phyloP scores from a whole-genome alignment of 257 asterid genomes.

The Thymus mandschuricus region DNA sequence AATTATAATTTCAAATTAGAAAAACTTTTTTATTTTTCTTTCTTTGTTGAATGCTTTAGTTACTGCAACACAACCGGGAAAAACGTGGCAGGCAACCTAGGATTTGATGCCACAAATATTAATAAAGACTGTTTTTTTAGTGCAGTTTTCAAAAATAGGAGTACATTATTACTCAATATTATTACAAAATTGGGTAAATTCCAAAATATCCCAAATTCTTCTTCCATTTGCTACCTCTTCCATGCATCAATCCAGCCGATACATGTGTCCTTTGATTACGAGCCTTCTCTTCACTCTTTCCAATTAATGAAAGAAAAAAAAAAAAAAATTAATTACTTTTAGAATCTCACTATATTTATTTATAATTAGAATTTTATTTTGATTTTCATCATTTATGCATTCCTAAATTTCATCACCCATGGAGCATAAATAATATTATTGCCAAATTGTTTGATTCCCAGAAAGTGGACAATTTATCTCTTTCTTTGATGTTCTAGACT shows the following conservation, averaged over 20 bases:
- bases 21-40: too few relatives aligned
- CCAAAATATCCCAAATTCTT: conserved; percentile 23
- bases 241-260: conserved; percentile 17
- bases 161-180: neutral
- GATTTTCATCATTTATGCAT: neutral
- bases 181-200: conserved; percentile 17
- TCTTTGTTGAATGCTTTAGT: neutral
- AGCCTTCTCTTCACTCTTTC: conserved; percentile 4
- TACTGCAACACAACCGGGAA: conserved; percentile 15
- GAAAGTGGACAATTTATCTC: neutral
- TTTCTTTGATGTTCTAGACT: neutral
- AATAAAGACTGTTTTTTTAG: conserved; percentile 19
- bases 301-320: neutral
- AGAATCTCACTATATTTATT: neutral
- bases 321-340: neutral
- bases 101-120: conserved; percentile 40
- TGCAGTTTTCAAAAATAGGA: conserved; percentile 21
- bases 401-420: conserved; percentile 33
- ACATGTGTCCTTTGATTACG: conserved; percentile 26
- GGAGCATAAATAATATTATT: neutral
- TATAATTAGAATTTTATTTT: neutral
- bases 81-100: conserved; percentile 70
- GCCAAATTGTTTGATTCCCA: neutral
- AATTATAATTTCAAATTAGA: too few relatives aligned
- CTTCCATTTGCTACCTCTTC: conserved; percentile 17